These are phyloP conservation scores for Phalaenopsis hybrid DNA, from an alignment of 116 monocot genomes.

Conservation along the genomic window DNA sequence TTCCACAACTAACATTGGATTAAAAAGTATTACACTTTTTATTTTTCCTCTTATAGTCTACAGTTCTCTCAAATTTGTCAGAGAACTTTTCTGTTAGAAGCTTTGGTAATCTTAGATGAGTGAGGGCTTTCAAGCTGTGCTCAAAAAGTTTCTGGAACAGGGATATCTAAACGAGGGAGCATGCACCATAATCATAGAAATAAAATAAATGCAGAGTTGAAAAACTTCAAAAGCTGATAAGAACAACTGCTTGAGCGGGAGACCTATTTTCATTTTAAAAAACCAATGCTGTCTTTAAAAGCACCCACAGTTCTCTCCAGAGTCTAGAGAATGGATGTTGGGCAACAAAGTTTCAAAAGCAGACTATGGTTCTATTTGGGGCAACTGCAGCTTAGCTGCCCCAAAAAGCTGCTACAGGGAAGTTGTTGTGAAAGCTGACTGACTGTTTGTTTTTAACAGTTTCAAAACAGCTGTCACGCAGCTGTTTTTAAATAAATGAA, in stretches of 20 bases:
- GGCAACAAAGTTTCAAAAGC: neutral
- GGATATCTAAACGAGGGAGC: too few relatives aligned
- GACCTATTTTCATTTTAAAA: neutral
- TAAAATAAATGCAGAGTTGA: neutral
- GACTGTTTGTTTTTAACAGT: too few relatives aligned
- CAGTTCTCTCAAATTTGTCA: neutral
- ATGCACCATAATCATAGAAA: neutral
- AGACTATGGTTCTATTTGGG: neutral
- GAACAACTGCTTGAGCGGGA: neutral
- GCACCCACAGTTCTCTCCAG: neutral
- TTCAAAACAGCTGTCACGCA: too few relatives aligned
- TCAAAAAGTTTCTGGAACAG: neutral
- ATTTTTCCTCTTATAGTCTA: neutral
- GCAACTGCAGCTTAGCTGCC: too few relatives aligned
- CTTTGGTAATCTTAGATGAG: neutral
- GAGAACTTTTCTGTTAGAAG: neutral
- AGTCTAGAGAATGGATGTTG: neutral
- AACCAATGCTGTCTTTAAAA: neutral
- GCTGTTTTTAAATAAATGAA: too few relatives aligned
- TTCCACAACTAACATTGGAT: neutral
- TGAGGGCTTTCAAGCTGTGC: neutral
- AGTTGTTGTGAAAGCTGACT: too few relatives aligned
- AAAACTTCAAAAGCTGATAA: neutral
- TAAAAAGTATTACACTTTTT: neutral
- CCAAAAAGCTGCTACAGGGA: too few relatives aligned